Evolutionary conservation across 1,139 yeast species (phyloP), one percentile per base, ranked within the genome.

Genomic region (Blastobotrys apis): DNA sequence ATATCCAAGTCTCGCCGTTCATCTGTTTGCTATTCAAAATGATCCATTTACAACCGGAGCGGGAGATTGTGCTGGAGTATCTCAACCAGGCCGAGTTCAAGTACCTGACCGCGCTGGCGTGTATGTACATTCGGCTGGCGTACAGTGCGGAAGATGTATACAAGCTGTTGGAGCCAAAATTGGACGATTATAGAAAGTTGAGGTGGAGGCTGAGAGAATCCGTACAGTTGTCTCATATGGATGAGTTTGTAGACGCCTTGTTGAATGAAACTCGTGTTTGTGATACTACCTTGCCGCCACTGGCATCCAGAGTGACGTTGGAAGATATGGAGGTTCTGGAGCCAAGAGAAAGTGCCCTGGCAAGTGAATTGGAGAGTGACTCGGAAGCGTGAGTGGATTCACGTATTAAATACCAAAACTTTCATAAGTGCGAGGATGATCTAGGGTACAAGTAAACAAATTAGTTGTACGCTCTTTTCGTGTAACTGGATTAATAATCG

Each of bases 1-100:
- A 65, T 55, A 51, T 75, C 69, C 61, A 76, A 45, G 86, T 87
- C 0, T 67, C 81, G 16, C 78, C 79, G 20, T 84, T 84, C 53
- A 58, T 84, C n/a, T 76, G 85, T 53, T 71, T 86, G 47, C 62
- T 80, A 15, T 72, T 81, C 47, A 72, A 85, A 49, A 59, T 84
- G 43, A 65, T 83, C 9, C 87, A 84, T 60, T 62, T 84, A 19
- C 78, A 75, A 49, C 90, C 90, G 0, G 61, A 69, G 3, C 57
- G 54, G 10, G 83, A 76, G 6, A 75, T 84, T 8, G 59, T 83
- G 3, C 53, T 65, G 13, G 72, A 77, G 44, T 74, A 78, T 52
- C 64, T 82, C 25, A 58, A 59, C 9, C 85, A 82, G 53, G 8
- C 30, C 5, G n/a, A 22, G 26, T 83, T 82, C 69, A 83, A 84